Conservation (phyloP, 306 rosid genomes). For the Dalbergia oliveri region DNA sequence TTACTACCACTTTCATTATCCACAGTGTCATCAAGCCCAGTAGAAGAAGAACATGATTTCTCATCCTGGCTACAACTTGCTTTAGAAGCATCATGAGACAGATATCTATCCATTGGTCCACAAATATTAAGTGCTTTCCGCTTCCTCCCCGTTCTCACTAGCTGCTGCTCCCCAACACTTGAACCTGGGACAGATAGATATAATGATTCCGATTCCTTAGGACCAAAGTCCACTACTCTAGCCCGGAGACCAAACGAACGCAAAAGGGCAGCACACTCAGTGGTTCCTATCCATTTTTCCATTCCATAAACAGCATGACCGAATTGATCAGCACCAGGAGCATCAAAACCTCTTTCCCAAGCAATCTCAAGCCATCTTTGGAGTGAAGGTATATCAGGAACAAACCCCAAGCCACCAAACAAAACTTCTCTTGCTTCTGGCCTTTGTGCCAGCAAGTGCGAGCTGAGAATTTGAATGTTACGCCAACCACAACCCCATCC, state of each 20-base stretch:
- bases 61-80: slow-evolving; percentile 41
- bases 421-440: slow-evolving; percentile 63
- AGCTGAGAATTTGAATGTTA: slow-evolving; percentile 84
- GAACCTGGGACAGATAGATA: slow-evolving; percentile 79
- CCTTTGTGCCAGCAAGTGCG: slow-evolving; percentile 73
- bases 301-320: slow-evolving; percentile 65
- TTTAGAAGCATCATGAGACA: slow-evolving; percentile 44
- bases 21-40: slow-evolving; percentile 17
- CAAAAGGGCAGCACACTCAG: slow-evolving; percentile 86
- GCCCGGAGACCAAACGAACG: slow-evolving; percentile 82
- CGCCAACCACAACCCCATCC: slow-evolving; percentile 99
- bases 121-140: slow-evolving; percentile 34
- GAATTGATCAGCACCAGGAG: slow-evolving; percentile 73
- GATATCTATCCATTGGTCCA: slow-evolving; percentile 62
- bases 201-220: slow-evolving; percentile 70
- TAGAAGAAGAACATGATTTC: slow-evolving; percentile 37
- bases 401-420: slow-evolving; percentile 79
- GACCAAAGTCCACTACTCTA: slow-evolving; percentile 84
- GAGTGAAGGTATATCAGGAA: slow-evolving; percentile 87
- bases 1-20: slow-evolving; percentile 35
- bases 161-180: slow-evolving; percentile 52
- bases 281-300: slow-evolving; percentile 78
- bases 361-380: slow-evolving; percentile 98
- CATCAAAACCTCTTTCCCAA: slow-evolving; percentile 93
- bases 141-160: slow-evolving; percentile 42